Percentiles rank a stretch among this genome's conserved stretches.
Conservation (phyloP, 768 basidiomycete genomes). For the Boletus edulis region DNA sequence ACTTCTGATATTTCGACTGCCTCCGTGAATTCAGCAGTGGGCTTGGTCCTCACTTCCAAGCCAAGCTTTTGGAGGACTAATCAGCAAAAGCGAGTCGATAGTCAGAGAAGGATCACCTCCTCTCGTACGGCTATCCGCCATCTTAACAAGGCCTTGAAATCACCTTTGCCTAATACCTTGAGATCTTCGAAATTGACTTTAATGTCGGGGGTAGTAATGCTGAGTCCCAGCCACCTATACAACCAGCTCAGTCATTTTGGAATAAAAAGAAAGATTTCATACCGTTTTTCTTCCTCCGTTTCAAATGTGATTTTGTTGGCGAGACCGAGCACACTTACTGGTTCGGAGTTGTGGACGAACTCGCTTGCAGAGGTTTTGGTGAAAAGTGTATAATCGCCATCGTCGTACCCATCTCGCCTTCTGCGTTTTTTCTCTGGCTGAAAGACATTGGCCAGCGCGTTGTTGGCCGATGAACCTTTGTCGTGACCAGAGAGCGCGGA, state of each 20-base stretch:
- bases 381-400: conserved; percentile 91
- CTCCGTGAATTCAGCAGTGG: conserved; percentile 76
- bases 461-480: conserved; percentile 57
- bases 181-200: conserved; percentile 85
- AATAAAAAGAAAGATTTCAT: conserved; percentile 19
- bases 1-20: conserved; percentile 61
- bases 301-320: conserved; percentile 76
- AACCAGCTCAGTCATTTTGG: conserved; percentile 3
- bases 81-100: conserved; percentile 4
- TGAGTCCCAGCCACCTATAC: conserved; percentile 67
- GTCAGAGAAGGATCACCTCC: conserved; percentile 51
- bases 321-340: conserved; percentile 74
- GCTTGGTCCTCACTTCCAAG: conserved; percentile 73
- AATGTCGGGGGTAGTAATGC: conserved; percentile 76
- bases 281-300: conserved; percentile 85
- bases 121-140: conserved; percentile 88
- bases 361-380: conserved; percentile 65
- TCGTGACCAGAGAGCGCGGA: conserved; percentile 44
- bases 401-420: conserved; percentile 91
- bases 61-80: conserved; percentile 54
- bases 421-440: conserved; percentile 96
- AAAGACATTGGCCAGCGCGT: conserved; percentile 87
- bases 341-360: conserved; percentile 70
- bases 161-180: conserved; percentile 96
- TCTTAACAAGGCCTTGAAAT: conserved; percentile 90